Base-by-base conservation (phyloP, 331 rosid genomes). In the Spiraea crenata region DNA sequence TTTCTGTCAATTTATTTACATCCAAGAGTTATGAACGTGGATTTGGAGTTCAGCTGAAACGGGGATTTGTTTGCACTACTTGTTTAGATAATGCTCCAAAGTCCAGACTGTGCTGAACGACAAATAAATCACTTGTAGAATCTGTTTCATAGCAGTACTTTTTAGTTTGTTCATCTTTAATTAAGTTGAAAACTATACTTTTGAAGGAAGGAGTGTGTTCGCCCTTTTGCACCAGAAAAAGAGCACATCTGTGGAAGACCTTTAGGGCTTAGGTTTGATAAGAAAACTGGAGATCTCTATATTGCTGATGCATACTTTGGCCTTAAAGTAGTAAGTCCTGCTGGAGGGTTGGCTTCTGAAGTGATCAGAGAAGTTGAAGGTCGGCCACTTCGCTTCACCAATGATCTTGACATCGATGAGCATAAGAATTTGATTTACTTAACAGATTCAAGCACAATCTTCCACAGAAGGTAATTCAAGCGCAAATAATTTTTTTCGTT, bases 211-310 rank as follows among this genome's bases (percentile, higher is more conserved):
- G 78, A 70, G 14, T 93, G 99, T 42, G 48, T 70, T 7, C 86
- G 84, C 58, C 95, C 99, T 35, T 84, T 89, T 65, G 99, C 97
- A 20, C 97, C 76, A 39, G 95, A 93, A 57, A 25, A 86, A 84
- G 99, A 93, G 84, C 97, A 90, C 65, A 60, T 87, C 40, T 93
- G 99, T 73, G 99, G 97, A 73, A 87, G 97, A 73, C 99, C 97
- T 38, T 80, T 93, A 69, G 99, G 97, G 52, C 77, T 91, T 20
- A 85, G 74, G 52, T 93, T 91, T 52, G 90, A 89, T 37, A 84
- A 83, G 88, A 84, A 84, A 79, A 93, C 63, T 40, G 96, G 96
- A 72, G 92, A 93, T 70, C 84, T 93, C 20, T 93, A 87, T 54
- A 86, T 89, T 31, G 99, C 99, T 5, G 99, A 93, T 78, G 95